Base-by-base conservation (phyloP, 352 stramenopile genomes). In the Phytophthora capsici region DNA sequence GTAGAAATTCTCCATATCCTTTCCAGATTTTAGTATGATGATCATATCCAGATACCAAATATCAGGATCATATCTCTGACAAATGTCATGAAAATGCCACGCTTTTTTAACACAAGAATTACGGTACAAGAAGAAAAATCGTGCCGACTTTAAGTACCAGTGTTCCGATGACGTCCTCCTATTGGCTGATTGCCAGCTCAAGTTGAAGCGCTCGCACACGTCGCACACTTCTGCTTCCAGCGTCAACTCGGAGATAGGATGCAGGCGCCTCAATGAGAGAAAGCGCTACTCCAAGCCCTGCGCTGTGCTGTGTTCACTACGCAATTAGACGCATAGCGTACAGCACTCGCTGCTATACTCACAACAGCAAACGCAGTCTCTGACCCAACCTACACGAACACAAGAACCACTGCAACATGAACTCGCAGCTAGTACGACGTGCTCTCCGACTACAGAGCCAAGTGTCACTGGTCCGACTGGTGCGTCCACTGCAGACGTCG, bases 181-280 rank as follows among this genome's bases (percentile, higher is more conserved):
- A 55, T 55, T 44, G 47, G 47, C 30, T 45, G n/a, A 44, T 22
- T 10, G 13, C 14, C 14, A 32, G 6, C 25, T 8, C 28, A 6
- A 50, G 37, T 59, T 59, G 51, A 59, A 59, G 51, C 38, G 25
- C 16, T 44, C 19, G 22, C 49, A 36, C 41, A 28, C 19, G 16
- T 48, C 41, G 41, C 41, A 48, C 41, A 48, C 12, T 16, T 46
- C 36, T 45, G 49, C 34, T 22, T 36, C 51, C 51, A 46, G 53
- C 41, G 16, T 62, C 54, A 62, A 47, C 54, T 52, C 43, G 20
- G 41, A 37, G 54, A 62, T 47, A 53, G 19, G 41, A 62, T 54
- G 54, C 54, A 62, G 53, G 36, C 36, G 50, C 28, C 20, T 36
- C 49, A 32, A 56, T 50, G 38, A 41, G 40, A 37, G 25, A 30